These are phyloP conservation scores for Colletotrichum higginsianum DNA, from an alignment of 2,329 filamentous ascomycete genomes.

Conservation along the genomic window DNA sequence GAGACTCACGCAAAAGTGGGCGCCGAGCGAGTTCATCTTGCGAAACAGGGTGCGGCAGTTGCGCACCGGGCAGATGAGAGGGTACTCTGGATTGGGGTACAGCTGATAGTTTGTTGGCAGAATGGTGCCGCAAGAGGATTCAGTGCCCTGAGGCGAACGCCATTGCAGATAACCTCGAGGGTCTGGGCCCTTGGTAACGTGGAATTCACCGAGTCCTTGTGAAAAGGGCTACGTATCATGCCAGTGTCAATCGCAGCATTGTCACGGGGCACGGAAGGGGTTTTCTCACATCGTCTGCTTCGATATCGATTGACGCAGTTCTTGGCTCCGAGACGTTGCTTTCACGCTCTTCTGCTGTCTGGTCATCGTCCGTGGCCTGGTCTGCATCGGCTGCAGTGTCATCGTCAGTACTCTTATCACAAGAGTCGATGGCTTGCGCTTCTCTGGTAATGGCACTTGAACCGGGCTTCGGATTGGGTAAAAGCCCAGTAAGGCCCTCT, in stretches of 20 bases:
- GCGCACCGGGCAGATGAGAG: slow-evolving; percentile 56
- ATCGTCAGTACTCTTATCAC: slow-evolving; percentile 32
- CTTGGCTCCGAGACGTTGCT: background rate
- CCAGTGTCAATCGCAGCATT: background rate
- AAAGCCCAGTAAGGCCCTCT: background rate
- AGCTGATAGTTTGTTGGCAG: slow-evolving; percentile 52
- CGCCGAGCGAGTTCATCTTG: slow-evolving; percentile 41
- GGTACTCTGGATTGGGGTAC: slow-evolving; percentile 44
- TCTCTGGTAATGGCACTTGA: background rate
- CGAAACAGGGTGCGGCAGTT: slow-evolving; percentile 52
- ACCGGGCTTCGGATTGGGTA: background rate
- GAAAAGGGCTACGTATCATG: background rate
- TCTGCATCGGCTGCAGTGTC: slow-evolving; percentile 43
- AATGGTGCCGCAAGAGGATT: slow-evolving; percentile 48
- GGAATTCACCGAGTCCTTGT: background rate
- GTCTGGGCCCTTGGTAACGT: background rate
- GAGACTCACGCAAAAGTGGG: slow-evolving; percentile 45
- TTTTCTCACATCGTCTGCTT: background rate
- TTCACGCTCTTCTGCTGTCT: slow-evolving; percentile 12
- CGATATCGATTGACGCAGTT: background rate
- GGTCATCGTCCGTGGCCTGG: slow-evolving; percentile 37
- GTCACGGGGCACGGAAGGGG: too few species aligned
- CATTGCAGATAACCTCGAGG: slow-evolving; percentile 19
- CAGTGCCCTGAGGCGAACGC: background rate
- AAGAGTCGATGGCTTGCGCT: background rate